Percentiles rank a stretch among this genome's conserved stretches.
phyloP scores from a whole-genome alignment of 139 green algal species.

The Coccomyxa sp. region DNA sequence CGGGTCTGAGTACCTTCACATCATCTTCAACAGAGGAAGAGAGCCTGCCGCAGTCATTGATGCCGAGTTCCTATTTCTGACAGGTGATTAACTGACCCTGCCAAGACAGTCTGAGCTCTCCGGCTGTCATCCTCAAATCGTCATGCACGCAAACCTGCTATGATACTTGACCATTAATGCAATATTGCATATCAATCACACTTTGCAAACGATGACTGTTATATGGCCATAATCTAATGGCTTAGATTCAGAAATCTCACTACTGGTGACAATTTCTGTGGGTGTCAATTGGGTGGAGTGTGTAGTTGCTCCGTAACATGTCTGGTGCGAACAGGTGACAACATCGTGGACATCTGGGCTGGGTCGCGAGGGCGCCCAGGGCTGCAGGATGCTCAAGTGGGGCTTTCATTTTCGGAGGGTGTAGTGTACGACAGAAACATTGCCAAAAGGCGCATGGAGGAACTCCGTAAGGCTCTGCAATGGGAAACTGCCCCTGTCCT shows the following conservation, averaged over 20 bases:
- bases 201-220: too few species aligned
- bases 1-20: constrained; percentile 41
- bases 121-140: too few species aligned
- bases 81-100: constrained; percentile 6
- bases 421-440: constrained; percentile 30
- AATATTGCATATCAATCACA: too few species aligned
- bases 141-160: too few species aligned
- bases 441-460: constrained; percentile 16
- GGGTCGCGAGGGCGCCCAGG: background rate
- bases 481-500: constrained; percentile 32
- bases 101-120: background rate
- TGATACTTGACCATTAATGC: too few species aligned
- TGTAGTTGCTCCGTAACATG: background rate
- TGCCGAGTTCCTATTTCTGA: constrained; percentile 55
- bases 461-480: constrained; percentile 15
- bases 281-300: too few species aligned
- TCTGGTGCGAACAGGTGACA: constrained; percentile 21
- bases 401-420: constrained; percentile 8
- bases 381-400: constrained; percentile 3
- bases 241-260: too few species aligned
- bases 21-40: constrained; percentile 3
- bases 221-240: too few species aligned
- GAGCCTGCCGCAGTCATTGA: constrained; percentile 36
- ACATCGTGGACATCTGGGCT: constrained; percentile 25
- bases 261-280: too few species aligned